phyloP scores from a whole-genome alignment of 257 asterid species.

The Solanum appendiculatum region DNA sequence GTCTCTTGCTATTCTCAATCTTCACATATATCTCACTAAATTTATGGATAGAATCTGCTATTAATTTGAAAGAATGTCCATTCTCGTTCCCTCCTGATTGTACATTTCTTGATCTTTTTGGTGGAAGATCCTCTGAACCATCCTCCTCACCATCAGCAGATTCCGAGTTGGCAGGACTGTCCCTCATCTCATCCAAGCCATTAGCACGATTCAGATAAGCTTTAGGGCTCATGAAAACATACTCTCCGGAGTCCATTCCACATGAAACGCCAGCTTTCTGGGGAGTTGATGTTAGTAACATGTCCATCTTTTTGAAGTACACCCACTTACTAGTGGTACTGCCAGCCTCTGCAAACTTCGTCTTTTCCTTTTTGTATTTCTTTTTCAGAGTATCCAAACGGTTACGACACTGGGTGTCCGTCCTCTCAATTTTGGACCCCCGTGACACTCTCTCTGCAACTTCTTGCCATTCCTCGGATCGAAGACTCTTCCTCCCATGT shows the following conservation, averaged over 20 bases:
- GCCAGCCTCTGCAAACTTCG: constrained; percentile 25
- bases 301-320: constrained; percentile 74
- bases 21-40: constrained; percentile 69
- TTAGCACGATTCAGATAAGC: constrained; percentile 45
- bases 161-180: constrained; percentile 58
- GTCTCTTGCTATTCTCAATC: constrained; percentile 70
- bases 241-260: constrained; percentile 79
- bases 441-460: constrained; percentile 73
- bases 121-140: constrained; percentile 46
- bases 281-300: constrained; percentile 36
- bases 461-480: constrained; percentile 93
- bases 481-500: constrained; percentile 86
- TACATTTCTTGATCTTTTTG: constrained; percentile 27
- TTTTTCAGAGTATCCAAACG: constrained; percentile 89
- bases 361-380: constrained; percentile 88
- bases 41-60: constrained; percentile 70
- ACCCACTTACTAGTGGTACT: constrained; percentile 45
- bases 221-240: constrained; percentile 43
- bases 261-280: constrained; percentile 60
- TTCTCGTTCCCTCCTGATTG: background rate
- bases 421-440: constrained; percentile 58
- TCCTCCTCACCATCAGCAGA: constrained; percentile 36
- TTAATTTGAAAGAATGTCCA: constrained; percentile 38
- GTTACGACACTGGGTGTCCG: constrained; percentile 84
- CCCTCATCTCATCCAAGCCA: constrained; percentile 74